Evolutionary conservation across 495 filamentous ascomycete species (phyloP).

Genomic region (Sporormia fimetaria): DNA sequence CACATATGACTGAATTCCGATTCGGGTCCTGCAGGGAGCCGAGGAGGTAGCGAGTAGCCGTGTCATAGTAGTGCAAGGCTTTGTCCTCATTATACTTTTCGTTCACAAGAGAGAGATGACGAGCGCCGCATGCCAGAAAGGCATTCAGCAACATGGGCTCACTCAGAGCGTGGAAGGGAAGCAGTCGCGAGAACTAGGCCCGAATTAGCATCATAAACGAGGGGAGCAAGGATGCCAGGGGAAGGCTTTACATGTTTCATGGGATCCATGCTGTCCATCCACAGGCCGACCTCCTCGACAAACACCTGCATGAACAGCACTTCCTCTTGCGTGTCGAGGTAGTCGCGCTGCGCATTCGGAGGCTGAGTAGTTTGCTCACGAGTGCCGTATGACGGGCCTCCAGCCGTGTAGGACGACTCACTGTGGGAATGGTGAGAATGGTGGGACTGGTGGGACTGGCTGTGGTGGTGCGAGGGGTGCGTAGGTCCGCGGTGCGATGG

Average conservation of each 20-base stretch:
- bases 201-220: constrained; percentile 23
- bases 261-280: constrained; percentile 89
- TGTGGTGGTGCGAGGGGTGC: constrained; percentile 25
- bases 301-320: constrained; percentile 81
- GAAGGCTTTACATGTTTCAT: constrained; percentile 58
- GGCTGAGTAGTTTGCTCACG: constrained; percentile 32
- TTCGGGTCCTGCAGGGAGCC: constrained; percentile 66
- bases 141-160: constrained; percentile 90
- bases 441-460: constrained; percentile 8
- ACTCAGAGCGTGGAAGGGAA: constrained; percentile 69
- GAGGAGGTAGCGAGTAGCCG: constrained; percentile 62
- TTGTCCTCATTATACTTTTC: constrained; percentile 62
- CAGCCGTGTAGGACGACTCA: constrained; percentile 27
- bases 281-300: constrained; percentile 78
- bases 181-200: constrained; percentile 58
- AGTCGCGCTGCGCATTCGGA: constrained; percentile 31
- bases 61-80: constrained; percentile 71
- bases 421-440: constrained; percentile 24
- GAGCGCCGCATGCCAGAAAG: constrained; percentile 78
- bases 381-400: constrained; percentile 31
- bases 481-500: constrained; percentile 26
- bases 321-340: constrained; percentile 62
- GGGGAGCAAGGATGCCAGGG: background rate
- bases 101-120: constrained; percentile 64
- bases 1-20: constrained; percentile 74